A percentile compares a stretch with the other conserved stretches of the same genome.
Conservation (phyloP, 148 eudicot species). For the Cornus suecica region DNA sequence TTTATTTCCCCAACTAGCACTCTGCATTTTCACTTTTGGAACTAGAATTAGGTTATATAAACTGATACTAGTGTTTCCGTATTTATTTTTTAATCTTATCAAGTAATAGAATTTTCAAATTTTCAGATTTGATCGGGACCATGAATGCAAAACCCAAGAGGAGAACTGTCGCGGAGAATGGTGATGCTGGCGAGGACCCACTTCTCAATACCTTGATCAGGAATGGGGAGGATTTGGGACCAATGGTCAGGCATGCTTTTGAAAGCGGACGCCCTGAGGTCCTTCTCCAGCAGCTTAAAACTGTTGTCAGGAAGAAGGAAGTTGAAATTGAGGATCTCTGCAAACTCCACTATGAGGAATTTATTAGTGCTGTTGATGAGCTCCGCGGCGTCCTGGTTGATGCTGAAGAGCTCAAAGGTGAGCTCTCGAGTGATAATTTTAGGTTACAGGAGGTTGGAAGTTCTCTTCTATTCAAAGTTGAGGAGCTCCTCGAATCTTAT, state of each 20-base stretch:
- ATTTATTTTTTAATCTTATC: neutral
- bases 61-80: neutral
- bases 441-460: slow-evolving; percentile 79
- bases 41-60: neutral
- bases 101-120: neutral
- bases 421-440: slow-evolving; percentile 64
- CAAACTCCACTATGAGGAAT: slow-evolving; percentile 86
- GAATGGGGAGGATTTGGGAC: slow-evolving; percentile 89
- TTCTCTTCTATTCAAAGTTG: slow-evolving; percentile 66
- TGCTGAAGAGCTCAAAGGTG: slow-evolving; percentile 87
- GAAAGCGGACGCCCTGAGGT: slow-evolving; percentile 74
- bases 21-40: neutral
- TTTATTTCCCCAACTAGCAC: neutral
- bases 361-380: slow-evolving; percentile 85
- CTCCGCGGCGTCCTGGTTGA: slow-evolving; percentile 91
- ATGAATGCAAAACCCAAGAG: slow-evolving; percentile 73
- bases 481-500: slow-evolving; percentile 74
- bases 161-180: slow-evolving; percentile 65
- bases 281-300: slow-evolving; percentile 72
- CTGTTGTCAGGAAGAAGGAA: slow-evolving; percentile 79
- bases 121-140: slow-evolving; percentile 16
- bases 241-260: slow-evolving; percentile 80
- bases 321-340: slow-evolving; percentile 92
- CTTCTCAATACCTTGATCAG: slow-evolving; percentile 78
- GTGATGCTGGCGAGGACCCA: slow-evolving; percentile 77